phyloP scores from a whole-genome alignment of 2,329 filamentous ascomycete species.

The Pezicula carpinea region DNA sequence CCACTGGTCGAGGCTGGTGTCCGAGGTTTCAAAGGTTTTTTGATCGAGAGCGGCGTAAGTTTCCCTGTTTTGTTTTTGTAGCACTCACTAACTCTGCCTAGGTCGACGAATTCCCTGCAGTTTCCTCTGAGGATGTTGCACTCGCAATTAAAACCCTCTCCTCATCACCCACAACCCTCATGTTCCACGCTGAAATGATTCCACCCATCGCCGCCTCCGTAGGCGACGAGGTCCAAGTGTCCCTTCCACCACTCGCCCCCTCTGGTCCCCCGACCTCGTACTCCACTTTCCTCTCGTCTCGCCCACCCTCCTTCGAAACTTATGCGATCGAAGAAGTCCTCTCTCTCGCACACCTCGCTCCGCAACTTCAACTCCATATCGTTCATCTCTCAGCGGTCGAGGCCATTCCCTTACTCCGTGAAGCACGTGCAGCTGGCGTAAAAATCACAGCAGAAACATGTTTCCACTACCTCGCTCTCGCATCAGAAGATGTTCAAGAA shows the following conservation, averaged over 20 bases:
- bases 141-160: constrained; percentile 78
- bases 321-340: constrained; percentile 86
- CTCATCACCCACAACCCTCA: constrained; percentile 80
- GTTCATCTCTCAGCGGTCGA: constrained; percentile 67
- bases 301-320: constrained; percentile 85
- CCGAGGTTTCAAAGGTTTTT: constrained; percentile 92
- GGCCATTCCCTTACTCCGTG: constrained; percentile 60
- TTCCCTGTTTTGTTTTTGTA: constrained; percentile 10
- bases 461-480: constrained; percentile 68
- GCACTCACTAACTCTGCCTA: constrained; percentile 31
- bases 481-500: constrained; percentile 59
- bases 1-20: constrained; percentile 81
- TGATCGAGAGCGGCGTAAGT: constrained; percentile 92
- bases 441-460: constrained; percentile 75
- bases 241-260: constrained; percentile 64
- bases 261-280: constrained; percentile 72
- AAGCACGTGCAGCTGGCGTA: constrained; percentile 56
- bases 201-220: constrained; percentile 79
- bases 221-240: constrained; percentile 69
- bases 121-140: constrained; percentile 73
- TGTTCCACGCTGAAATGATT: constrained; percentile 99
- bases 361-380: constrained; percentile 82
- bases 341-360: constrained; percentile 73
- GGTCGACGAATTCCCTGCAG: constrained; percentile 93
- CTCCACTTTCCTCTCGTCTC: constrained; percentile 85